Evolutionary conservation across 495 filamentous ascomycete genomes (phyloP).

Genomic region (Penicillium soppii): DNA sequence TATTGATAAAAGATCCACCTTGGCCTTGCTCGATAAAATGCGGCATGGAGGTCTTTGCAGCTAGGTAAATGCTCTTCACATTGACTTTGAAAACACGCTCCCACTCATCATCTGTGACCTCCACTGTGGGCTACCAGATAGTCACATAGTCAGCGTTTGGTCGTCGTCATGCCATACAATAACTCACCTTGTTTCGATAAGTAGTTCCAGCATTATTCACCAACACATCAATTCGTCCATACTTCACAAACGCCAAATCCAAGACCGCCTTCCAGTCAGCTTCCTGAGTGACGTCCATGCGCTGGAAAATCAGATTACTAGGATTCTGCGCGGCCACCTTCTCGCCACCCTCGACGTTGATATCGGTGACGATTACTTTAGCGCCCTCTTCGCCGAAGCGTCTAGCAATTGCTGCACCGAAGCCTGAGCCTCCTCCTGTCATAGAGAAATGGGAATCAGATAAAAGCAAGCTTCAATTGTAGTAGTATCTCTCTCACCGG

Average conservation of each 20-base stretch:
- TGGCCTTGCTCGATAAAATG: conserved; percentile 54
- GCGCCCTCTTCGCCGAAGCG: conserved; percentile 59
- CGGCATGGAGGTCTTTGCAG: conserved; percentile 51
- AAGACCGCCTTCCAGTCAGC: conserved; percentile 51
- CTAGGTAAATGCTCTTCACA: conserved; percentile 61
- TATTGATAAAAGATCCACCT: conserved; percentile 65
- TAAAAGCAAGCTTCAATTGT: neutral
- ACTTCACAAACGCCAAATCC: conserved; percentile 44
- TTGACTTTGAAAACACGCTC: conserved; percentile 66
- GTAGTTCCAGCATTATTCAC: conserved; percentile 73
- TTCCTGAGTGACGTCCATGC: conserved; percentile 50
- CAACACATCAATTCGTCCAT: conserved; percentile 55
- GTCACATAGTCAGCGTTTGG: neutral
- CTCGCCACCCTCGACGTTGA: conserved; percentile 53
- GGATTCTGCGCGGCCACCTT: conserved; percentile 43
- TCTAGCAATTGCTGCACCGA: conserved; percentile 56
- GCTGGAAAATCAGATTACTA: conserved; percentile 42
- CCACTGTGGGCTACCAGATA: conserved; percentile 45
- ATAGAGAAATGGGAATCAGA: conserved; percentile 14
- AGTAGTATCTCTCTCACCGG: conserved; percentile 48
- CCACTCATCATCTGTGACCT: conserved; percentile 67
- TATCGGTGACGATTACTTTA: conserved; percentile 57
- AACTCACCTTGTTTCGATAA: conserved; percentile 61
- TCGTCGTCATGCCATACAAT: neutral
- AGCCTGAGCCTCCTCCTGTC: conserved; percentile 55